Percentiles rank a stretch among this genome's conserved stretches.
These are phyloP conservation scores for Chernovozyma aurita DNA, from an alignment of 1,139 yeast genomes.

Conservation along the genomic window DNA sequence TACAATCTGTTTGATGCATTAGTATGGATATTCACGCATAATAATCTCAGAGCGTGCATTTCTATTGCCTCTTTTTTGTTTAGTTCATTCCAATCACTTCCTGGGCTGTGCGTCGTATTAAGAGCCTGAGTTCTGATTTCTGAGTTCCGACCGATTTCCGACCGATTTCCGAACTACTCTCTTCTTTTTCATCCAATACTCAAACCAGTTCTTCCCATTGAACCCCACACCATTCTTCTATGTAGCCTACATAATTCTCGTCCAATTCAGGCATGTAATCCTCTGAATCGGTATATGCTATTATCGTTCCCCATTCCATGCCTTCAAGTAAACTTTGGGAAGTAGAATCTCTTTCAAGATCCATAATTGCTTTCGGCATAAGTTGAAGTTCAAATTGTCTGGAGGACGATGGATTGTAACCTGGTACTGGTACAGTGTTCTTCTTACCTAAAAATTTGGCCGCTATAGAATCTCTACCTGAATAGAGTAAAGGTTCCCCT, in stretches of 20 bases:
- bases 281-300: constrained; percentile 74
- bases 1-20: too few species aligned
- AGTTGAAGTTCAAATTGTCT: constrained; percentile 81
- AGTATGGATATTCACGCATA: too few species aligned
- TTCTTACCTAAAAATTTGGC: constrained; percentile 31
- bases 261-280: constrained; percentile 64
- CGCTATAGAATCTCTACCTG: constrained; percentile 55
- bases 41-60: too few species aligned
- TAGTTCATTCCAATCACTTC: too few species aligned
- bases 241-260: constrained; percentile 68
- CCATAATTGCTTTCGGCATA: constrained; percentile 90
- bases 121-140: too few species aligned
- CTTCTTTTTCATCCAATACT: too few species aligned
- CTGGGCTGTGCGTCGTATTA: too few species aligned
- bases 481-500: constrained; percentile 71
- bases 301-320: constrained; percentile 97
- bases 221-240: constrained; percentile 89
- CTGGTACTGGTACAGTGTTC: constrained; percentile 45
- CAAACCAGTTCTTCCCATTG: constrained; percentile 80
- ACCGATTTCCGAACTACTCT: too few species aligned
- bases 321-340: constrained; percentile 50
- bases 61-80: too few species aligned
- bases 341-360: constrained; percentile 51
- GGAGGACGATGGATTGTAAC: constrained; percentile 55
- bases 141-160: too few species aligned